Evolutionary conservation across 257 asterid genomes (phyloP).

Genomic region (Solanum appendiculatum): DNA sequence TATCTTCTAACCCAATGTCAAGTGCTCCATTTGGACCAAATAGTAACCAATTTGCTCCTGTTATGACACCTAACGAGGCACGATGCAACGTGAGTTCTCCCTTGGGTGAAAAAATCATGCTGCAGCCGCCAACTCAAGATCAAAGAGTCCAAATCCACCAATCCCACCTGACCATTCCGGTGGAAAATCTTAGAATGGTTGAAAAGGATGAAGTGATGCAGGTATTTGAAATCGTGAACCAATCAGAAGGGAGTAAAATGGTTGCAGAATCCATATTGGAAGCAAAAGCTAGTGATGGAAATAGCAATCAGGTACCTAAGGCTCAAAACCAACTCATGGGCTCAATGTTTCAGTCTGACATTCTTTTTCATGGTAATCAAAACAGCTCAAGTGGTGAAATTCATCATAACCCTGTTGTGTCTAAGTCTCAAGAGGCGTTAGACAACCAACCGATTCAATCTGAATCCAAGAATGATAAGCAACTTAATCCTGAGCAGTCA

Average conservation of each 20-base stretch:
- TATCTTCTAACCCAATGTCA: constrained; percentile 9
- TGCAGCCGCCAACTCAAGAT: constrained; percentile 12
- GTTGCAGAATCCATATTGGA: constrained; percentile 13
- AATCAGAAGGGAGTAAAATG: constrained; percentile 13
- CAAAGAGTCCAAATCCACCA: constrained; percentile 12
- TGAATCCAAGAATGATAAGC: constrained; percentile 12
- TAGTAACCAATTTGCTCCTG: constrained; percentile 8
- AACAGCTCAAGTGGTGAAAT: background rate
- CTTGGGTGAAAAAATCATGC: constrained; percentile 10
- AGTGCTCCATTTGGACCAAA: constrained; percentile 1
- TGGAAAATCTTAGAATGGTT: constrained; percentile 45
- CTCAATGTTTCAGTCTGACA: background rate
- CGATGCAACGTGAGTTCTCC: constrained; percentile 18
- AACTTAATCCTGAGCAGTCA: background rate
- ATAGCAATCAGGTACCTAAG: constrained; percentile 4
- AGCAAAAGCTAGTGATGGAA: constrained; percentile 1
- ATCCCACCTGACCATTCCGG: constrained; percentile 6
- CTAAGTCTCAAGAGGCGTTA: constrained; percentile 3
- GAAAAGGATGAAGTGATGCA: constrained; percentile 69
- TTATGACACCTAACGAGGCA: background rate
- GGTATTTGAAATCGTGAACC: constrained; percentile 41
- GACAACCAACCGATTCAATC: background rate
- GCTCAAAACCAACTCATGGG: background rate
- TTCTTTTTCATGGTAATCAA: background rate
- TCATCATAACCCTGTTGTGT: constrained; percentile 3